Base-by-base conservation (phyloP, 805 yeast genomes). In the Pichia insulana region DNA sequence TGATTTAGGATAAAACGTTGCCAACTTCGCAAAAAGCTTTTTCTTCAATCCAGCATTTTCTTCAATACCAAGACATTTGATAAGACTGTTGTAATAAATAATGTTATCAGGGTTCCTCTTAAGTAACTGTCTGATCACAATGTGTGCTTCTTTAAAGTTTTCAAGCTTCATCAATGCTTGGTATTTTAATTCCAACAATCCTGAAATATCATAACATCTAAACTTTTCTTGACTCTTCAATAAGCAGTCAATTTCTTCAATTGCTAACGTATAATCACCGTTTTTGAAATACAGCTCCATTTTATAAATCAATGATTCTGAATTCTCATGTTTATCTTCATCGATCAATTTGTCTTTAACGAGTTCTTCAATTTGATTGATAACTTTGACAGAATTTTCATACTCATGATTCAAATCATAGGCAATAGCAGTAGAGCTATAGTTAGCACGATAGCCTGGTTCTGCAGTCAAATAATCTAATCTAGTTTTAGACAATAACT, bases 341-440 rank as follows among this genome's bases (percentile, higher is more conserved):
- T 76, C 84, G 36, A 77, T 73, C 40, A 83, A 64, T 51, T 80
- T 80, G 15, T 80, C 90, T 52, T 71, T 73, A 28, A 87, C 76
- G 27, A 85, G 64, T 26, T 74, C 80, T 59, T 90, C 96, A 53
- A 85, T 86, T 53, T 83, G 79, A 17, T 74, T 57, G 52, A 89
- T 70, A 2, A 90, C 83, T 43, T 74, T 74, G 43, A 80, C 80
- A 7, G 96, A 90, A 19, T 75, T 76, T 30, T 66, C 68, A 54
- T 70, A 73, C 54, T 88, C 85, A 20, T 74, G 73, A 58, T 75
- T 76, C 57, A 89, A 68, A 59, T 84, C 85, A 57, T 83, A 86
- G 1, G 97, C 95, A 34, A 87, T 71, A 1, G 95, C 96, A 40
- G 83, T 70, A 0, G 82, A 80, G 1, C 95, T 83, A 96, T 96